Percentiles rank a stretch among this genome's conserved stretches.
phyloP scores from a whole-genome alignment of 2,329 filamentous ascomycete genomes.

The Clarireedia paspali region DNA sequence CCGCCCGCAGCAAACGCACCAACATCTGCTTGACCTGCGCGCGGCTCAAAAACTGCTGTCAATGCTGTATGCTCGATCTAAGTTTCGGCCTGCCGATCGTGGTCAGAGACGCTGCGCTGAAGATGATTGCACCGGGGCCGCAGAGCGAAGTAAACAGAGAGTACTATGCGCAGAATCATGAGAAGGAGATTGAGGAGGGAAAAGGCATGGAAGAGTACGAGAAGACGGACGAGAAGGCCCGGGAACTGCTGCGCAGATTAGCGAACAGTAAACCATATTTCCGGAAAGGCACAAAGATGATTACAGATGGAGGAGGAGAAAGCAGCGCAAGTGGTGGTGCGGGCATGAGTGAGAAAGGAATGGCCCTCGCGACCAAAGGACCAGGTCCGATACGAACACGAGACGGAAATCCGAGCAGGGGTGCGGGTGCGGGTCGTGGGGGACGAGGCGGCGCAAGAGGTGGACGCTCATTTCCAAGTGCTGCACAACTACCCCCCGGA shows the following conservation, averaged over 20 bases:
- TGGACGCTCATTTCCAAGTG: slow-evolving; percentile 55
- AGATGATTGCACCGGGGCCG: slow-evolving; percentile 94
- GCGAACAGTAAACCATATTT: slow-evolving; percentile 95
- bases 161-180: slow-evolving; percentile 96
- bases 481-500: slow-evolving; percentile 68
- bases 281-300: slow-evolving; percentile 70
- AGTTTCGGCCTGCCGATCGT: slow-evolving; percentile 93
- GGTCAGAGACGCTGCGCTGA: slow-evolving; percentile 89
- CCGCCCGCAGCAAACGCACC: slow-evolving; percentile 83
- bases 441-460: slow-evolving; percentile 34
- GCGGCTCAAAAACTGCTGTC: slow-evolving; percentile 96
- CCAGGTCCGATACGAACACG: slow-evolving; percentile 75
- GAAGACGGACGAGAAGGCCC: slow-evolving; percentile 93
- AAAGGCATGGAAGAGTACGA: slow-evolving; percentile 84
- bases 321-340: slow-evolving; percentile 18
- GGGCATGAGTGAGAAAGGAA: slow-evolving; percentile 33
- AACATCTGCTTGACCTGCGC: slow-evolving; percentile 96
- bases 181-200: slow-evolving; percentile 90
- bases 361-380: slow-evolving; percentile 40
- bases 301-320: slow-evolving; percentile 27
- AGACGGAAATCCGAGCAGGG: slow-evolving; percentile 44
- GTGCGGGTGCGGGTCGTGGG: slow-evolving; percentile 28
- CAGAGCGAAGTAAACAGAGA: slow-evolving; percentile 90
- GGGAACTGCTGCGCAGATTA: slow-evolving; percentile 75
- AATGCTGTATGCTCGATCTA: slow-evolving; percentile 97